phyloP scores from a whole-genome alignment of 169 alveolate species.

The Plasmodium malariae region DNA sequence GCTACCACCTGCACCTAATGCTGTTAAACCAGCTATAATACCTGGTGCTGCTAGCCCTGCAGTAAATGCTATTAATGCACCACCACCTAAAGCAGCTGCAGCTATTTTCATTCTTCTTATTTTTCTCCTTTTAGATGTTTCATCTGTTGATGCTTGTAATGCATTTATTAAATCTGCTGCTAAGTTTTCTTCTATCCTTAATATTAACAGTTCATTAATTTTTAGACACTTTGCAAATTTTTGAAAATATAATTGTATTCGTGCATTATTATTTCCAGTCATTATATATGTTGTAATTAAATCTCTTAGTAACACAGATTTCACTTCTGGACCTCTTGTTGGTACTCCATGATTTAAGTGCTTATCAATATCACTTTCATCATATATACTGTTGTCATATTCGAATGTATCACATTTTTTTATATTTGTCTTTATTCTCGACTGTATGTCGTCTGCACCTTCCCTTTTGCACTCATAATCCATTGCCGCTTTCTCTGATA shows the following conservation, averaged over 20 bases:
- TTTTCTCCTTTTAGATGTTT: constrained; percentile 79
- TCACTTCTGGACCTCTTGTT: constrained; percentile 73
- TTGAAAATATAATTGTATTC: constrained; percentile 82
- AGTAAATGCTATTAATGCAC: constrained; percentile 89
- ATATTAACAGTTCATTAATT: constrained; percentile 79
- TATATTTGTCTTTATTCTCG: constrained; percentile 21
- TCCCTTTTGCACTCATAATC: not conserved
- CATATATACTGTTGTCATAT: constrained; percentile 17
- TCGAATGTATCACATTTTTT: constrained; percentile 4
- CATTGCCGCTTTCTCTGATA: not conserved
- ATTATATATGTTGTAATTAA: constrained; percentile 81
- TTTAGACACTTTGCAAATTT: constrained; percentile 81
- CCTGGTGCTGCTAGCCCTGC: constrained; percentile 94
- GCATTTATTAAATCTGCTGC: constrained; percentile 84
- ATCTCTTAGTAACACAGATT: constrained; percentile 81
- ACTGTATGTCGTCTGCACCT: not conserved
- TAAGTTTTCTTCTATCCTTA: constrained; percentile 82
- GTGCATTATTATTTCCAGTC: constrained; percentile 85
- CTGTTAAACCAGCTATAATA: constrained; percentile 89
- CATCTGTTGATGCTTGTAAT: constrained; percentile 76
- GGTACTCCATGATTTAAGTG: constrained; percentile 70
- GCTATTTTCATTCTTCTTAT: constrained; percentile 83
- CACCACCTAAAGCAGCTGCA: constrained; percentile 91
- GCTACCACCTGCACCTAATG: constrained; percentile 85
- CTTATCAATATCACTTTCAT: constrained; percentile 39